Evolutionary conservation across 108 stramenopile species (phyloP).

Genomic region (Cyclotella sp.): DNA sequence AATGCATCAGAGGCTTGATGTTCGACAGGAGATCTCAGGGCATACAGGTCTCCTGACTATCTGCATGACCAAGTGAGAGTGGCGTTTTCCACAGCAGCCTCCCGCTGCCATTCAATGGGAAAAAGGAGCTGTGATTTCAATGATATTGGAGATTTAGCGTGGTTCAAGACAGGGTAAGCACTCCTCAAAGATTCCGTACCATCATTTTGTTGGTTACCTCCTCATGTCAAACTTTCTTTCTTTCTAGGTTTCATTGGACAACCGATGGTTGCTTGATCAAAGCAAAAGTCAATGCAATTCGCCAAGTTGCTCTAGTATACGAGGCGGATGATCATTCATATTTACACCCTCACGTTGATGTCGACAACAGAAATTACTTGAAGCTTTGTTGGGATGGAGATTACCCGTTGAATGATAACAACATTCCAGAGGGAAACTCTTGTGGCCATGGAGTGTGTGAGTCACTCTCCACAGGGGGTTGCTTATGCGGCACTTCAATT

Average conservation of each 20-base stretch:
- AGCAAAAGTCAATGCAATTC: conserved; percentile 61
- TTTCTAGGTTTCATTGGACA: conserved; percentile 58
- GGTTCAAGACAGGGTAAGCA: conserved; percentile 35
- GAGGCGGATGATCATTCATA: conserved; percentile 32
- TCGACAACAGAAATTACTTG: conserved; percentile 54
- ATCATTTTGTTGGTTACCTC: not conserved
- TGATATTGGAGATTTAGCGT: conserved; percentile 22
- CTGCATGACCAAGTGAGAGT: conserved; percentile 50
- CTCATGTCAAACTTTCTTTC: not conserved
- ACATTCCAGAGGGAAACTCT: conserved; percentile 35
- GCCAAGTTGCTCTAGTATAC: conserved; percentile 68
- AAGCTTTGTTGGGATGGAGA: conserved; percentile 42
- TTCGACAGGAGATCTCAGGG: conserved; percentile 22
- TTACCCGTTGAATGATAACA: conserved; percentile 40
- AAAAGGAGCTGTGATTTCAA: conserved; percentile 42
- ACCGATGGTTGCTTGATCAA: conserved; percentile 49
- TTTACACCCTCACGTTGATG: conserved; percentile 36
- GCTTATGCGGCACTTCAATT: conserved; percentile 37
- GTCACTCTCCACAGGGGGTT: conserved; percentile 39
- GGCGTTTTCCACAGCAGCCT: conserved; percentile 29
- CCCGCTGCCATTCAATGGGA: conserved; percentile 40
- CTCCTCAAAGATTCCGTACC: too few species aligned
- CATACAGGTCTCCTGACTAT: conserved; percentile 24
- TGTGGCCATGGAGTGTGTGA: conserved; percentile 37
- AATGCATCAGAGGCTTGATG: conserved; percentile 37